Base-by-base conservation (phyloP, 2,329 filamentous ascomycete species). In the Epichloe sp. region DNA sequence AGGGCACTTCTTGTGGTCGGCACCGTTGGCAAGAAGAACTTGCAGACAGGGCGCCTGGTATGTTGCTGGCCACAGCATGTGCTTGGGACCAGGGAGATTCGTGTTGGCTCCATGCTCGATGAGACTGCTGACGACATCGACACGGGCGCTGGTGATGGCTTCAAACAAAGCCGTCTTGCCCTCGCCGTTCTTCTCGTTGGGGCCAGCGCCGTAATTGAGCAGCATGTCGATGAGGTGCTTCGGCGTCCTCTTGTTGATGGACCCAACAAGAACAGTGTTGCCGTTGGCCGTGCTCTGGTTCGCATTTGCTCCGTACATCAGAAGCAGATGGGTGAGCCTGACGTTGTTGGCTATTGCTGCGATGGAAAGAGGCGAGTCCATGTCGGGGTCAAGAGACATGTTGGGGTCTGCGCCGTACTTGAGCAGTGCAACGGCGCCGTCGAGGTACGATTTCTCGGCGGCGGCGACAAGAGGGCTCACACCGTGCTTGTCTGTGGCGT, bases 41-140 rank as follows among this genome's bases (percentile, higher is more conserved):
- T 78, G 71, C 35, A 86, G 67, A 53, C 77, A 81, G 7, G 70
- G 65, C 0, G 80, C 70, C 48, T 82, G 73, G 63, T 80, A 78
- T 0, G 75, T 76, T 0, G 81, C 72, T 2, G 80, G 79, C 82
- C 82, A 83, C 23, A 86, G 71, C 65, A 82, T 77, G 66, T 86
- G 79, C 63, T 85, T 83, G 11, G 82, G 81, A 1, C 79, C 82
- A 1, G 83, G 83, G 5, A 85, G 68, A 60, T 87, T 86, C 8
- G 82, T 76, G 58, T 85, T 76, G 2, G 83, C 83, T 3, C 77
- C 75, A 50, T 81, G 73, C 48, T 84, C 66, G 3, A 74, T 60
- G 34, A 74, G 65, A 2, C 61, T 62, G 8, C 65, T 70, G 53
- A 83, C 75, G 1, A 83, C 68, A 52, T 84, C 80, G 47, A 74